A percentile compares a stretch with the other conserved stretches of the same genome.
Conservation (phyloP, 306 rosid species). For the Quercus rubra region DNA sequence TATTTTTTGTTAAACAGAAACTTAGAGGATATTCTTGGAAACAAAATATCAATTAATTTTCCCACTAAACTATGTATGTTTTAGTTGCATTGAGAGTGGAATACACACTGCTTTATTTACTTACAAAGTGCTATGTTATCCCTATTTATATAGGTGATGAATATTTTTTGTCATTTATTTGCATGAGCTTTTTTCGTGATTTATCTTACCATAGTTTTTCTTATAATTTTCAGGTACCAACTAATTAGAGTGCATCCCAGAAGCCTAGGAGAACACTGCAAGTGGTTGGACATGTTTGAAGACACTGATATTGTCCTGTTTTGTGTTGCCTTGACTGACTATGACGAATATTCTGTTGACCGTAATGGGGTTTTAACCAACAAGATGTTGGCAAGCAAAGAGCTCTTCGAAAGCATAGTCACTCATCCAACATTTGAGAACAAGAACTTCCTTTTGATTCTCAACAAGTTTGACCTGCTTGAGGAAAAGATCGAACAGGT, state of each 20-base stretch:
- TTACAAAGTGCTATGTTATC: too few species aligned
- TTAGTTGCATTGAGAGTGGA: background rate
- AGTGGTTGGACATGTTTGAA: constrained; percentile 72
- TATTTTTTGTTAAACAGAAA: background rate
- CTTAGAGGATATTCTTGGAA: background rate
- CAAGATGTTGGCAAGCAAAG: constrained; percentile 62
- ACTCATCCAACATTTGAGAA: constrained; percentile 37
- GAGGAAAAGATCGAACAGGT: constrained; percentile 52
- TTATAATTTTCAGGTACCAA: constrained; percentile 40
- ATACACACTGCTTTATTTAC: background rate
- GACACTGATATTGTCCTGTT: constrained; percentile 52
- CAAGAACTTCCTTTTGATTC: constrained; percentile 57
- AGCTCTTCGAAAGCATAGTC: constrained; percentile 57
- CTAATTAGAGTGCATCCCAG: constrained; percentile 57
- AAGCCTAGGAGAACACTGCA: constrained; percentile 65
- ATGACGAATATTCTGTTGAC: constrained; percentile 46
- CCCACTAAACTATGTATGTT: background rate
- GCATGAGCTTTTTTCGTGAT: background rate
- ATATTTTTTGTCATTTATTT: background rate
- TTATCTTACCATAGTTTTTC: constrained; percentile 11
- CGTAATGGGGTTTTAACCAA: constrained; percentile 40
- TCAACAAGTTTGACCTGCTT: constrained; percentile 63
- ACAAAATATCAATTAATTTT: background rate
- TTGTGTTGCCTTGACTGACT: constrained; percentile 62
- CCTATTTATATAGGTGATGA: background rate